Evolutionary conservation across 306 rosid genomes (phyloP).

Genomic region (Casuarina glauca): DNA sequence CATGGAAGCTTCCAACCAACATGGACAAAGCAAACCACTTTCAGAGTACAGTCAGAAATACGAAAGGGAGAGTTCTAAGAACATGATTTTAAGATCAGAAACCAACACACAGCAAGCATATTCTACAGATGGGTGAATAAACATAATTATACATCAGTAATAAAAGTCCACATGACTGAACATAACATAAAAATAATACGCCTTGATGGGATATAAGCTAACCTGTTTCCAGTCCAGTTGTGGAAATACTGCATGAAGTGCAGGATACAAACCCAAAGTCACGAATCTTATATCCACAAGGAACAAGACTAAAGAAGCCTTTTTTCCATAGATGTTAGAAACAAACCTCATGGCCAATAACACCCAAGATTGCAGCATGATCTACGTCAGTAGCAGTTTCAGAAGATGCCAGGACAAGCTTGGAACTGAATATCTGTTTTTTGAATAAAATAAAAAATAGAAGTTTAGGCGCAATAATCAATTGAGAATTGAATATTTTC

Average conservation of each 20-base stretch:
- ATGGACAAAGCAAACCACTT: neutral
- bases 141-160: constrained; percentile 18
- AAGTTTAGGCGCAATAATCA: too few relatives aligned
- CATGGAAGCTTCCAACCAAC: constrained; percentile 11
- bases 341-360: constrained; percentile 98
- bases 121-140: neutral
- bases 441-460: too few relatives aligned
- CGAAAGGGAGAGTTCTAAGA: constrained; percentile 12
- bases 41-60: constrained; percentile 6
- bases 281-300: constrained; percentile 23
- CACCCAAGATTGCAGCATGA: constrained; percentile 96
- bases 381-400: constrained; percentile 89
- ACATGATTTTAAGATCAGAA: constrained; percentile 17
- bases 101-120: constrained; percentile 10
- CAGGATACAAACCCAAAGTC: constrained; percentile 25
- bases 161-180: constrained; percentile 8
- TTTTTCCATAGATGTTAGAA: constrained; percentile 16
- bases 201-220: constrained; percentile 17
- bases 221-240: constrained; percentile 99
- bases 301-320: constrained; percentile 15
- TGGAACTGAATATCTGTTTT: constrained; percentile 82
- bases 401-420: constrained; percentile 95
- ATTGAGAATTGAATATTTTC: too few relatives aligned
- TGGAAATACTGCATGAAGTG: constrained; percentile 87
- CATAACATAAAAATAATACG: constrained; percentile 20